Conservation (phyloP, 352 stramenopile genomes). For the Thraustochytrium striatum region DNA sequence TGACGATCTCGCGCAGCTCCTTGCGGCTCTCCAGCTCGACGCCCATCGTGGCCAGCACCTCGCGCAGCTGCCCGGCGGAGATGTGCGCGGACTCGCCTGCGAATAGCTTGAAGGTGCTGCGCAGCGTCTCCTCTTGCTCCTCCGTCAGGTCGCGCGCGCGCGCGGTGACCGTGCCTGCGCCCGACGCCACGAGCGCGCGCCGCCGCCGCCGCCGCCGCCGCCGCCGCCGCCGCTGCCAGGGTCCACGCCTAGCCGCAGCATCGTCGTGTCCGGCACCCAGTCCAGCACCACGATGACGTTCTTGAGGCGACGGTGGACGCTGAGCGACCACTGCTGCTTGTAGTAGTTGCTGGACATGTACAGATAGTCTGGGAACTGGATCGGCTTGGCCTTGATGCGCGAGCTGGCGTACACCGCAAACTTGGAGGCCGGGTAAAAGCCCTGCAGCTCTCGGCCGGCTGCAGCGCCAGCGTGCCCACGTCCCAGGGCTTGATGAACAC, state of each 20-base stretch:
- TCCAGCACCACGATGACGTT: slow-evolving; percentile 86
- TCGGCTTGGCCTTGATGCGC: slow-evolving; percentile 42
- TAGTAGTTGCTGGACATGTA: slow-evolving; percentile 72
- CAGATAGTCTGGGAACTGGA: slow-evolving; percentile 60
- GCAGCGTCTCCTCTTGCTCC: slow-evolving; percentile 72
- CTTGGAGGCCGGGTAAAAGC: slow-evolving; percentile 56
- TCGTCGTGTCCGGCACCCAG: slow-evolving; percentile 68
- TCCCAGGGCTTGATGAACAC: slow-evolving; percentile 76
- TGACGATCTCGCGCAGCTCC: slow-evolving; percentile 57
- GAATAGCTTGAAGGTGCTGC: slow-evolving; percentile 69
- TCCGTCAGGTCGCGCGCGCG: slow-evolving; percentile 57
- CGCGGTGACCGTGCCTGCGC: background rate
- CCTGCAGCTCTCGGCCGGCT: slow-evolving; percentile 49
- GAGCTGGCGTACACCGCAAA: slow-evolving; percentile 61
- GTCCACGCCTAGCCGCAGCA: slow-evolving; percentile 52
- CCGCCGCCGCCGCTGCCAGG: slow-evolving; percentile 56
- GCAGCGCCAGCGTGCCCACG: slow-evolving; percentile 62
- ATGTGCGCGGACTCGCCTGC: slow-evolving; percentile 65
- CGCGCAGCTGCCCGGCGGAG: slow-evolving; percentile 23
- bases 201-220: background rate
- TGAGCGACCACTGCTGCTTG: slow-evolving; percentile 68
- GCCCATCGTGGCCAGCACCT: slow-evolving; percentile 67
- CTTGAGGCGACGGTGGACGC: slow-evolving; percentile 76
- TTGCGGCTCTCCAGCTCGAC: slow-evolving; percentile 64
- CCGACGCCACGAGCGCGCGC: background rate